Conservation (phyloP, 805 yeast species). For the Kazachstania africana region DNA sequence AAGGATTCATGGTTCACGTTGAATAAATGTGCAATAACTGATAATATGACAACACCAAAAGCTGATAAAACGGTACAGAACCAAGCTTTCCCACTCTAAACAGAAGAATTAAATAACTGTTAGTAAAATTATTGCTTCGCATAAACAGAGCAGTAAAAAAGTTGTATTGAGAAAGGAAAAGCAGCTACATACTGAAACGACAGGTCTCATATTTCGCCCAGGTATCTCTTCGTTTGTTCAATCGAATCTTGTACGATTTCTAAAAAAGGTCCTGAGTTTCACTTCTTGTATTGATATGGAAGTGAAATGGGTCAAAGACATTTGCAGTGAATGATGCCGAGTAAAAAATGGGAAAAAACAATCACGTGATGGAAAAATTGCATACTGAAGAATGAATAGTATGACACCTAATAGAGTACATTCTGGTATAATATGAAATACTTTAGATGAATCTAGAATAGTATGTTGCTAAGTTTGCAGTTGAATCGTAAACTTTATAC, state of each 20-base stretch:
- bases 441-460: too few species aligned
- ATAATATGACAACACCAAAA: slow-evolving; percentile 78
- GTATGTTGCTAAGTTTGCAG: too few species aligned
- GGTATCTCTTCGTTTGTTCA: neutral
- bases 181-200: slow-evolving; percentile 34
- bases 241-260: neutral
- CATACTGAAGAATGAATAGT: too few species aligned
- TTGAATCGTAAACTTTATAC: too few species aligned
- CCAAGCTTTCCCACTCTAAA: slow-evolving; percentile 76
- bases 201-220: slow-evolving; percentile 30
- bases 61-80: slow-evolving; percentile 89
- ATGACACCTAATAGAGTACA: too few species aligned
- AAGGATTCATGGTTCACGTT: slow-evolving; percentile 73
- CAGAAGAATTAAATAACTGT: neutral
- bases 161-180: neutral
- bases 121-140: neutral
- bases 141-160: neutral
- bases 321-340: too few species aligned
- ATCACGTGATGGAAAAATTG: too few species aligned
- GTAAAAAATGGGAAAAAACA: too few species aligned
- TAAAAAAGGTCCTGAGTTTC: too few species aligned
- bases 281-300: too few species aligned
- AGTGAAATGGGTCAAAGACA: too few species aligned
- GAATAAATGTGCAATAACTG: slow-evolving; percentile 77
- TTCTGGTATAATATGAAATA: too few species aligned